These are phyloP conservation scores for Ceratobasidium sp. DNA, from an alignment of 1,284 basidiomycete species.

Conservation along the genomic window DNA sequence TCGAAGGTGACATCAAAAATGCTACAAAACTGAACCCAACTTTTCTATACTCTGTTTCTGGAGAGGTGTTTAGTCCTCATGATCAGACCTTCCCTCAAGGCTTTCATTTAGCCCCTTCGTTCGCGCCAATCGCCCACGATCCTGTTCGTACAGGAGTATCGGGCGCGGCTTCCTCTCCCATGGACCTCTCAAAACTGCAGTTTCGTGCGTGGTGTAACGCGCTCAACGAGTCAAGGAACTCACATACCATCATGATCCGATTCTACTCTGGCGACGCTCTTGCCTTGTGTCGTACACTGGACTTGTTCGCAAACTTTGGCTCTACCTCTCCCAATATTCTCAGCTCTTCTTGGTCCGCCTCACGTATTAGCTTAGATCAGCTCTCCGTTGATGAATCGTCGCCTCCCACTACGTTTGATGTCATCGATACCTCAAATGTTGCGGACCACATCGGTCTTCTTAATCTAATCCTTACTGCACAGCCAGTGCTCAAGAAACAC, in stretches of 20 bases:
- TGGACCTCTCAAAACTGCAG: slow-evolving; percentile 7
- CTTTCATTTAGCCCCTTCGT: slow-evolving; percentile 10
- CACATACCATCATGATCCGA: slow-evolving; percentile 1
- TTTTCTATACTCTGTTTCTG: slow-evolving; percentile 19
- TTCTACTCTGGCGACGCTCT: slow-evolving; percentile 28
- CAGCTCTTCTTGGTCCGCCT: slow-evolving; percentile 1
- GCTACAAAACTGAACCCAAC: slow-evolving; percentile 20
- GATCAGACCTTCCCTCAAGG: background rate
- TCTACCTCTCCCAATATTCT: background rate
- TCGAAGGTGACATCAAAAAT: background rate
- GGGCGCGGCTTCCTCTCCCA: background rate
- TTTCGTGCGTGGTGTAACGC: slow-evolving; percentile 18
- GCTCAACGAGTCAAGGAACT: background rate
- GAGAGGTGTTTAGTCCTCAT: slow-evolving; percentile 21
- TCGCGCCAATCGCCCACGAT: background rate
- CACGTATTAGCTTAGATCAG: slow-evolving; percentile 12
- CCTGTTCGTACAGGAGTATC: background rate
- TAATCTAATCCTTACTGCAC: slow-evolving; percentile 1
- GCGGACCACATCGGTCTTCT: slow-evolving; percentile 22
- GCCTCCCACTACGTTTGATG: slow-evolving; percentile 1
- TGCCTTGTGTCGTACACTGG: slow-evolving; percentile 19
- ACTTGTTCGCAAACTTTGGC: background rate
- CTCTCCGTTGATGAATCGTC: background rate
- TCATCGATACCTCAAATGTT: slow-evolving; percentile 36
- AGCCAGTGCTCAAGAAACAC: background rate